These are phyloP conservation scores for Beauveria scarabaeidicola DNA, from an alignment of 2,329 filamentous ascomycete genomes.

Conservation along the genomic window DNA sequence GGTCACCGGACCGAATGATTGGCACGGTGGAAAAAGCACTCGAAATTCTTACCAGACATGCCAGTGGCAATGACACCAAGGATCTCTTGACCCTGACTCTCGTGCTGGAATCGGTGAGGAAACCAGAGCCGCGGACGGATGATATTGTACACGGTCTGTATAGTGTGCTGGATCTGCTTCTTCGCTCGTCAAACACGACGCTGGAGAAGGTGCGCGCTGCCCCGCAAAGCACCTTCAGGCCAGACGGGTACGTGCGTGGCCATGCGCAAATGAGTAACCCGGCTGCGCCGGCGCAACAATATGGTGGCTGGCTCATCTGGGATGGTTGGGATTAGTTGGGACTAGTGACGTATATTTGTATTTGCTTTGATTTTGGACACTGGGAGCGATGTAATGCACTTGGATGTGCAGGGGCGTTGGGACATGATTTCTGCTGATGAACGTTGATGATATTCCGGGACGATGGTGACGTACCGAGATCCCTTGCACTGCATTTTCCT, in stretches of 20 bases:
- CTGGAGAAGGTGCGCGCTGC: conserved; percentile 26
- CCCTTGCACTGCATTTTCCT: not conserved
- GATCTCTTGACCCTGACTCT: conserved; percentile 41
- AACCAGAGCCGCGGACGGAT: conserved; percentile 31
- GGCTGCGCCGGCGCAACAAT: conserved; percentile 20
- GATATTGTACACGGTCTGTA: conserved; percentile 34
- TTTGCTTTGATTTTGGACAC: not conserved
- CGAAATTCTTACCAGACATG: conserved; percentile 35
- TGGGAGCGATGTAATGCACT: not conserved
- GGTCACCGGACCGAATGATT: conserved; percentile 33
- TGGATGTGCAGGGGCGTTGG: not conserved
- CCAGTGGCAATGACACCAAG: conserved; percentile 41
- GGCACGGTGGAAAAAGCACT: conserved; percentile 39
- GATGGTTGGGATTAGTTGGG: conserved; percentile 28
- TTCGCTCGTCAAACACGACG: conserved; percentile 35
- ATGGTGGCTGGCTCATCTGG: conserved; percentile 31
- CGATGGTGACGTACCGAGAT: no score
- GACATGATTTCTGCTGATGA: not conserved
- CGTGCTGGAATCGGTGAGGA: conserved; percentile 38
- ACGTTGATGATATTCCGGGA: not conserved
- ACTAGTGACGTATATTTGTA: not conserved
- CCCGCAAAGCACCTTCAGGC: conserved; percentile 16
- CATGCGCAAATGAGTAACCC: conserved; percentile 21
- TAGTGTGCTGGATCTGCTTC: conserved; percentile 34
- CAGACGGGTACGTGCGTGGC: conserved; percentile 21